Evolutionary conservation across 129 eudicot species (phyloP).

Genomic region (Gnaphalium uliginosum): DNA sequence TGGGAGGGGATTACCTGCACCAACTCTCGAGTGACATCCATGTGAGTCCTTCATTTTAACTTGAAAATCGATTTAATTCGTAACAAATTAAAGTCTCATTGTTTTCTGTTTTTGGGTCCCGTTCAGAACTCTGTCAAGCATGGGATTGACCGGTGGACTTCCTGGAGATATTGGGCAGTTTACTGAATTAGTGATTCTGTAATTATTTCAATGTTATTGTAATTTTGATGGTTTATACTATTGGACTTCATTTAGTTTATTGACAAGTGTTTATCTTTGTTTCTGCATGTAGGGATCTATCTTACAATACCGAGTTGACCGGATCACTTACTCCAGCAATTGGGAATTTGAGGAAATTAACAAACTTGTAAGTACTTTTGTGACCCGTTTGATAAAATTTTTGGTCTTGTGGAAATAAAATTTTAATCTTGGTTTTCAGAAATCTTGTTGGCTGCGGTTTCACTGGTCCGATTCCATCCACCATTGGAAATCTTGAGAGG

Average conservation of each 20-base stretch:
- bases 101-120: constrained; percentile 1
- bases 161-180: constrained; percentile 53
- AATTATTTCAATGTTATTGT: constrained; percentile 28
- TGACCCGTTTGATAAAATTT: neutral
- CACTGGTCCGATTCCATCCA: constrained; percentile 60
- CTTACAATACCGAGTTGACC: constrained; percentile 61
- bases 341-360: constrained; percentile 55
- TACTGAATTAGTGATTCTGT: constrained; percentile 63
- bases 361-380: constrained; percentile 61
- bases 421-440: constrained; percentile 20
- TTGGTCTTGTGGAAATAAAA: neutral
- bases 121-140: constrained; percentile 63
- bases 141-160: constrained; percentile 50
- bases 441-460: constrained; percentile 68
- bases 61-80: neutral
- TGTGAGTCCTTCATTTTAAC: constrained; percentile 35
- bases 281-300: constrained; percentile 67
- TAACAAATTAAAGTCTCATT: neutral
- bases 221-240: neutral
- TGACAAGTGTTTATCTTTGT: neutral
- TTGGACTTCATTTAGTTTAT: neutral
- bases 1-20: constrained; percentile 75
- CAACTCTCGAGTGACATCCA: constrained; percentile 50
- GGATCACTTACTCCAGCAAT: constrained; percentile 74
- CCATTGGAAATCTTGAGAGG: constrained; percentile 58